Evolutionary conservation across 352 stramenopile species (phyloP), one percentile per base, ranked within the genome.

Genomic region (Phytophthora vignae): DNA sequence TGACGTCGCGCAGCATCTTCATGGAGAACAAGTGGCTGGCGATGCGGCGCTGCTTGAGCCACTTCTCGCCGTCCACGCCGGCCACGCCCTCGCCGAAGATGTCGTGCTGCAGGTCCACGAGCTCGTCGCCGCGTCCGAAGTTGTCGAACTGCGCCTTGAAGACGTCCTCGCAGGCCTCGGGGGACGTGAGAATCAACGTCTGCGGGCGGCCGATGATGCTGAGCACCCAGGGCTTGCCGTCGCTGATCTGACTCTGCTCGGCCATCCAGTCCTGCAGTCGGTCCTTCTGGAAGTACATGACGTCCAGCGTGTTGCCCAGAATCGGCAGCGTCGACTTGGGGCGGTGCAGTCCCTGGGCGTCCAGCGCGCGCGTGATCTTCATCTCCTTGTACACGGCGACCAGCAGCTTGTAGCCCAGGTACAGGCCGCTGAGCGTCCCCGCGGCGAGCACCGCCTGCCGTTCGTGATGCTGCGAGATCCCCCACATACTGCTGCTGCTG

Each of bases 11-110:
- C 21, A 84, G 42, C 74, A 78, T 80, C 21, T 79, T 69, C 54
- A 72, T 81, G 4, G 81, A 90, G 46, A 94, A 93, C 25, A 97
- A 90, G 64, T 96, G 91, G 60, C 84, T 93, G 61, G 88, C 86
- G 7, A 71, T 85, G 40, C 87, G 89, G n/a, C 85, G 75, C 59
- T 92, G 82, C 33, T 83, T 67, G 4, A 79, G 58, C 85, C 85
- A 92, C 27, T 69, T 65, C 48, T 72, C 63, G 21, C 82, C 82
- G 50, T 93, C 80, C 4, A 76, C 65, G 7, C 64, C 71, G 54
- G 88, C 81, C 27, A 93, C 90, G 46, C 84, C 85, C 46, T 87
- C 67, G 25, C 85, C 83, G 25, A 93, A 78, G 42, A 92, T 75
- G 50, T 88, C 74, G 19, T 65, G 44, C 12, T 84, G 64, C 11